Percentiles rank a stretch among this genome's conserved stretches.
These are phyloP conservation scores for Lomentospora prolificans DNA, from an alignment of 2,329 filamentous ascomycete species.

Conservation along the genomic window DNA sequence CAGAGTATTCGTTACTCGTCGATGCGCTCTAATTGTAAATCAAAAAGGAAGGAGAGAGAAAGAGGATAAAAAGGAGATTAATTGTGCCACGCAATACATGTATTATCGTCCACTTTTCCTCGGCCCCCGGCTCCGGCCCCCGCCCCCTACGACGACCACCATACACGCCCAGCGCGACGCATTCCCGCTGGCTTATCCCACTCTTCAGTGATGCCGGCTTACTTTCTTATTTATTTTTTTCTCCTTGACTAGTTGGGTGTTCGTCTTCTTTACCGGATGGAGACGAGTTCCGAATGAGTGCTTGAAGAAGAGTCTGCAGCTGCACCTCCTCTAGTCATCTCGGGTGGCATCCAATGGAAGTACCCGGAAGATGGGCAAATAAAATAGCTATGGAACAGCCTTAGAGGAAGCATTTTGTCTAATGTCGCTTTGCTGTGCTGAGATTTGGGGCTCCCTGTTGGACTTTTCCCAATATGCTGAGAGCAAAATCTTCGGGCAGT, in stretches of 20 bases:
- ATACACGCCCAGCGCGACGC: not conserved
- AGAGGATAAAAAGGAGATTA: not conserved
- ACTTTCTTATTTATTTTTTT: too few relatives aligned
- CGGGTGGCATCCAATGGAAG: conserved; percentile 2
- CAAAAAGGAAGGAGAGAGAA: not conserved
- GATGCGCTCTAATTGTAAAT: too few relatives aligned
- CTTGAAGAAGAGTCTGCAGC: not conserved
- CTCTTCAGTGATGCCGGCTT: too few relatives aligned
- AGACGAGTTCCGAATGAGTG: not conserved
- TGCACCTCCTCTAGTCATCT: not conserved
- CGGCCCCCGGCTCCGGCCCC: not conserved
- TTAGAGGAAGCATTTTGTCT: not conserved
- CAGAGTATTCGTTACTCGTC: too few relatives aligned
- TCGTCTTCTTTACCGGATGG: not conserved
- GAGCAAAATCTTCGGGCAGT: too few relatives aligned
- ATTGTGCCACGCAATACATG: not conserved
- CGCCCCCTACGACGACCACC: not conserved
- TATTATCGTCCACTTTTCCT: not conserved
- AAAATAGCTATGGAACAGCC: too few relatives aligned
- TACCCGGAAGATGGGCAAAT: conserved; percentile 1
- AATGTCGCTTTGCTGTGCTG: too few relatives aligned
- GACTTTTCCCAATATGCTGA: too few relatives aligned
- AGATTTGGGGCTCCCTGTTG: too few relatives aligned
- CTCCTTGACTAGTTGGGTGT: too few relatives aligned
- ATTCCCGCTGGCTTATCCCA: too few relatives aligned